Evolutionary conservation across 805 yeast species (phyloP), one percentile per base, ranked within the genome.

Genomic region (Cyberlindnera galapagoensis): DNA sequence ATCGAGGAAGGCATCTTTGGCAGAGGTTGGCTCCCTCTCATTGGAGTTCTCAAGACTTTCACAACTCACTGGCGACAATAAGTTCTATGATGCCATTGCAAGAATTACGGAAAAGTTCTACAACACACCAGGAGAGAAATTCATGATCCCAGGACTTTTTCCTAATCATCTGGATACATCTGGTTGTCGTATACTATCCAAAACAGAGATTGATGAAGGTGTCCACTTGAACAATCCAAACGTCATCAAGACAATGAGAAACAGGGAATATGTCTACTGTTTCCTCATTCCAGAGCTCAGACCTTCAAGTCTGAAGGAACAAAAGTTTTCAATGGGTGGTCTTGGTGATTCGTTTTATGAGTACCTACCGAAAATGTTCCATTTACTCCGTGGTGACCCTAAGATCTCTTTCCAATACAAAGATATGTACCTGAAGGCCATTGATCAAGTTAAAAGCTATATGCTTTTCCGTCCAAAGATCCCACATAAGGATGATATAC

Each of bases 1-100:
- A 1, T 53, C 64, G 11, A 52, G 42, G 33, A 39, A 45, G 16
- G 51, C 62, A 2, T 47, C 62, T 6, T 42, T 67, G 6, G 69
- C 78, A 2, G 74, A 69, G 31, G 46, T 73, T 29, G 72, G 71
- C 2, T 63, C 77, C 1, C 45, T 72, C 31, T 56, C 71, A 0
- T 51, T 75, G 25, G 81, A 75, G 43, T 69, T 75, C 35, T 60
- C 74, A 7, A 57, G 71, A 24, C 47, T 75, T 27, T 56, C 79
- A 1, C 76, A 73, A 36, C 33, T 75, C 16, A 69, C 79, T 2
- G 61, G 62, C 5, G 62, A 71, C 30, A 49, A 63, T 37, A 58
- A 55, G 28, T 76, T 71, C 49, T 72, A 60, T 48, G 69, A 71
- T 38, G 73, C 72, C 7, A 59, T 67, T 11, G 66, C 66, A 17